These are phyloP conservation scores for Trichoderma endophyticum DNA, from an alignment of 2,329 filamentous ascomycete species.

Conservation along the genomic window DNA sequence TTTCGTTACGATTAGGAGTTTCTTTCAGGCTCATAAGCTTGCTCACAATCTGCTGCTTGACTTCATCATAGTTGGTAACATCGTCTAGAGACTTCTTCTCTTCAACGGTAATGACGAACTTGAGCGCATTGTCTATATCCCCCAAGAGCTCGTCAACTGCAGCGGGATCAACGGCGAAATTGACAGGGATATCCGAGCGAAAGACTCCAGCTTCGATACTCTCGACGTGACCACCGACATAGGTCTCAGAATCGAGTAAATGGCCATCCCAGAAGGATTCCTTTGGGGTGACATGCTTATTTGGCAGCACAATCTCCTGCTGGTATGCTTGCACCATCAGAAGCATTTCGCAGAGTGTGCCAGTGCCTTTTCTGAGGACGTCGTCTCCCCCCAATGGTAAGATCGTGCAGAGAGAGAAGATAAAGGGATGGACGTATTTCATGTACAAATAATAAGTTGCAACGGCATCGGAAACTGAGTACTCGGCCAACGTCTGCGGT, in stretches of 20 bases:
- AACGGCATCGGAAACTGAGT: slow-evolving; percentile 97
- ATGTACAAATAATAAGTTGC: slow-evolving; percentile 99
- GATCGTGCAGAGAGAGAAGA: slow-evolving; percentile 97
- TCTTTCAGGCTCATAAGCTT: slow-evolving; percentile 70
- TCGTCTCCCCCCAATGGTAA: slow-evolving; percentile 91
- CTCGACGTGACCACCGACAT: slow-evolving; percentile 97
- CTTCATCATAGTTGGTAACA: slow-evolving; percentile 76
- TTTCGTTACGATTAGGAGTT: slow-evolving; percentile 79
- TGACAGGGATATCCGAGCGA: slow-evolving; percentile 88
- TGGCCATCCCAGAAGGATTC: slow-evolving; percentile 98
- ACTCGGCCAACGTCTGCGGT: slow-evolving; percentile 92
- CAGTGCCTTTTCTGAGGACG: slow-evolving; percentile 89
- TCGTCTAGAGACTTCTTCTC: slow-evolving; percentile 80
- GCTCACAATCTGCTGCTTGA: slow-evolving; percentile 77
- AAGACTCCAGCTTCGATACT: slow-evolving; percentile 99
- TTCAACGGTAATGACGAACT: slow-evolving; percentile 81
- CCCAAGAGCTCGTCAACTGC: slow-evolving; percentile 85
- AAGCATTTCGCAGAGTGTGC: slow-evolving; percentile 98
- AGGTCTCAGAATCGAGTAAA: slow-evolving; percentile 92
- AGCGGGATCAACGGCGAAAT: slow-evolving; percentile 83
- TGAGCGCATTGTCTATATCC: slow-evolving; percentile 84
- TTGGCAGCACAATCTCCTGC: slow-evolving; percentile 86
- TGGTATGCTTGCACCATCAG: slow-evolving; percentile 98
- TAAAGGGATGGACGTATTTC: slow-evolving; percentile 99
- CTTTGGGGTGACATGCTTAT: slow-evolving; percentile 88